Evolutionary conservation across 2,329 filamentous ascomycete species (phyloP), one percentile per base, ranked within the genome.

Genomic region (Fusarium sp.): DNA sequence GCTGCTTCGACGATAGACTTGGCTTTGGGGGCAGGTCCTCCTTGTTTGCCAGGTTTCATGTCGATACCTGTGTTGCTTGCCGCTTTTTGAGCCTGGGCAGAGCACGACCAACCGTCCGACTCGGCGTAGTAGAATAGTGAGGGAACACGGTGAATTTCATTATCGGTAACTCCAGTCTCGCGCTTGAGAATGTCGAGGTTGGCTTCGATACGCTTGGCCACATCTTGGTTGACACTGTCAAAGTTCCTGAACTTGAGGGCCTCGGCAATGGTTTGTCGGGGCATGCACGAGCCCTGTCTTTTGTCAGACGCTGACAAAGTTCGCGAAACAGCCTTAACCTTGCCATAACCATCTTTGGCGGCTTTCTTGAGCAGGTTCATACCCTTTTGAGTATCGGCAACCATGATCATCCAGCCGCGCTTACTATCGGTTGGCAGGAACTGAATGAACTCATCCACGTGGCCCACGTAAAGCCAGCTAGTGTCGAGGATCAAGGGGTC

Each of bases 401-500:
- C 68, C 47, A 74, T 63, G 14, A 77, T 25, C 6, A 73, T 38
- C 73, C 74, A 78, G 3, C 77, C 77, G 0, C 61, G 73, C 18
- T 74, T 49, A 22, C 67, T 77, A 5, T 74, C 44, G 2, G 62
- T 63, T 2, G 77, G 77, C 0, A 78, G 50, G 20, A 78, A 78
- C n/a, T 78, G 77, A 2, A 78, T 30, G 22, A 77, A 77, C 60
- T 78, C 76, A 32, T 77, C 77, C 0, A 76, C 73, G 24, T 78
- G 77, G 8, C 77, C 76, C 11, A 78, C 66, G 0, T n/a, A 25
- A 3, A 78, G 38, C 76, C 76, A 78, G 2, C 30, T 60, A 4
- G 74, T 77, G 34, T 78, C 80, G 1, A 83, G 69, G 1, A 77
- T 56, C 4, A 83, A 58, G 1, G 81, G 79, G 6, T 76, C 68